A percentile compares a stretch with the other conserved stretches of the same genome.
Conservation (phyloP, 1,284 basidiomycete genomes). For the Laetiporus sulphureus region DNA sequence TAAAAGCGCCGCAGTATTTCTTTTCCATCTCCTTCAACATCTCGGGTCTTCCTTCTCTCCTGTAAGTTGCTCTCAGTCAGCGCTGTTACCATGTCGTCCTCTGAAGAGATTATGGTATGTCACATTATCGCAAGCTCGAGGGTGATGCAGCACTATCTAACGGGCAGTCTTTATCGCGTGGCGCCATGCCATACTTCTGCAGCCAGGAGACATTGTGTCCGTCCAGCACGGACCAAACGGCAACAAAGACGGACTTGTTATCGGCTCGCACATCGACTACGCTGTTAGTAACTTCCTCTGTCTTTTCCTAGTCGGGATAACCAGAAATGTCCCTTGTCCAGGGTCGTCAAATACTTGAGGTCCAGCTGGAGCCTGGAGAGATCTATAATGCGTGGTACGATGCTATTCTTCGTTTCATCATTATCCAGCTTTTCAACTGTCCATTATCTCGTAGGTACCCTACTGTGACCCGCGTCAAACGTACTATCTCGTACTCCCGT, state of each 20-base stretch:
- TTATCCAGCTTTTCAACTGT: neutral
- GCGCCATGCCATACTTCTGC: neutral
- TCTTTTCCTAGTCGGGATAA: neutral
- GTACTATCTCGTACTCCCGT: slow-evolving; percentile 55
- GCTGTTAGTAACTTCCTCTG: slow-evolving; percentile 38
- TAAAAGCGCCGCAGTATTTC: slow-evolving; percentile 31
- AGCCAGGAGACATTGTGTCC: slow-evolving; percentile 76
- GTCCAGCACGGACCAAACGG: slow-evolving; percentile 58
- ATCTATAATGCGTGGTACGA: slow-evolving; percentile 62
- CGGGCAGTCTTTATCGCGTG: too few relatives aligned
- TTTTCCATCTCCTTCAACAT: slow-evolving; percentile 13
- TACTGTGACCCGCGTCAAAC: slow-evolving; percentile 62
- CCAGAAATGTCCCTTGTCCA: slow-evolving; percentile 21
- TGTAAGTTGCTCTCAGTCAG: slow-evolving; percentile 1
- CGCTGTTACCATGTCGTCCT: slow-evolving; percentile 17
- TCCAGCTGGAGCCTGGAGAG: slow-evolving; percentile 64
- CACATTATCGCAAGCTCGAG: too few relatives aligned
- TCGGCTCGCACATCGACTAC: slow-evolving; percentile 65
- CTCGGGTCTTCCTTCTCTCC: slow-evolving; percentile 2
- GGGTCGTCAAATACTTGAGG: slow-evolving; percentile 75
- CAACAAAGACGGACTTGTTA: slow-evolving; percentile 67
- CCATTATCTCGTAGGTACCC: slow-evolving; percentile 46
- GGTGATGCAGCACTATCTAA: too few relatives aligned
- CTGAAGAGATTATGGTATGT: slow-evolving; percentile 21
- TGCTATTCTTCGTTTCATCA: neutral